A percentile compares a stretch with the other conserved stretches of the same genome.
Evolutionary conservation across 495 filamentous ascomycete species (phyloP).

Genomic region (Melanomma pulvis-pyrius): DNA sequence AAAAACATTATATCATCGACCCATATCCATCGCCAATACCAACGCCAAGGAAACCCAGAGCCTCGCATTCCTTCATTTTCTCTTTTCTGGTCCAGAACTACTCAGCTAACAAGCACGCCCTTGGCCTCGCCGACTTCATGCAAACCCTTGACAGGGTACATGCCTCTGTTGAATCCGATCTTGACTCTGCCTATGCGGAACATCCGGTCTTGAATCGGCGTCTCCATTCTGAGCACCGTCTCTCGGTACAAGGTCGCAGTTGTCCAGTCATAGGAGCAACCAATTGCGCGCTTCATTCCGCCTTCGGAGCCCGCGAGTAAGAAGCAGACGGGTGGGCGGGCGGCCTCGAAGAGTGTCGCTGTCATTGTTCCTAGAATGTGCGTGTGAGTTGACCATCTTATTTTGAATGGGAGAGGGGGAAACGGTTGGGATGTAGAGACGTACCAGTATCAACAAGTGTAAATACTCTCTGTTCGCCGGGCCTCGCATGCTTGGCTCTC

Average conservation of each 20-base stretch:
- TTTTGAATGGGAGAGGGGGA: neutral
- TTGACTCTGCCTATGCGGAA: slow-evolving; percentile 14
- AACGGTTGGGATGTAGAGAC: neutral
- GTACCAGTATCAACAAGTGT: slow-evolving; percentile 23
- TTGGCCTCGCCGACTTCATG: slow-evolving; percentile 14
- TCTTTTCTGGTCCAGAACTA: too few relatives aligned
- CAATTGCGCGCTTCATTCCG: slow-evolving; percentile 49
- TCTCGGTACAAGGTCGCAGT: slow-evolving; percentile 39
- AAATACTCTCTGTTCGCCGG: slow-evolving; percentile 20
- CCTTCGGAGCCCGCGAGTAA: slow-evolving; percentile 48
- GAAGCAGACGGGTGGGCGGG: slow-evolving; percentile 45
- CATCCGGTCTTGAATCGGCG: slow-evolving; percentile 27
- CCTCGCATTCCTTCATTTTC: too few relatives aligned
- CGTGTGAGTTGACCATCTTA: neutral
- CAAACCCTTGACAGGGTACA: slow-evolving; percentile 5
- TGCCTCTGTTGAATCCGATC: slow-evolving; percentile 16
- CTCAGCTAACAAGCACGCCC: neutral
- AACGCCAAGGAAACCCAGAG: too few relatives aligned
- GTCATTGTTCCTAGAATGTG: slow-evolving; percentile 41
- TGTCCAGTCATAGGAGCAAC: slow-evolving; percentile 41
- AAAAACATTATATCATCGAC: too few relatives aligned
- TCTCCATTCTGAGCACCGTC: slow-evolving; percentile 41
- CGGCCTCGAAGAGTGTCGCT: slow-evolving; percentile 46
- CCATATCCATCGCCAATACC: too few relatives aligned
- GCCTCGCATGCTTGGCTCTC: slow-evolving; percentile 5